Base-by-base conservation (phyloP, 108 stramenopile species). In the Nannochloropsis salina region DNA sequence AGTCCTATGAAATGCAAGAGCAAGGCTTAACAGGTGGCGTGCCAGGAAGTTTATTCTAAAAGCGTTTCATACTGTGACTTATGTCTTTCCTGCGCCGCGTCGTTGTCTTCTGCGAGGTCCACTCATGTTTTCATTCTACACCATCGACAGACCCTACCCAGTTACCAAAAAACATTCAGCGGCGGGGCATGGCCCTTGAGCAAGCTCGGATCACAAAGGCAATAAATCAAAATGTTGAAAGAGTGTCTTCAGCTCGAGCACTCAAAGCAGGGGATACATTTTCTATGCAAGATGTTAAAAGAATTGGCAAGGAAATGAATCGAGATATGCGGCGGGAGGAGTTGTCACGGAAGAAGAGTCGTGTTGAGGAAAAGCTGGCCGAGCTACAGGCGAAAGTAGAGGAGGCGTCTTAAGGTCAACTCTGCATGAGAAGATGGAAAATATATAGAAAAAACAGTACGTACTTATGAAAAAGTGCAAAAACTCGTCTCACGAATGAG, bases 361-460 rank as follows among this genome's bases (percentile, higher is more conserved):
- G 61, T 15, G 61, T 74, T 15, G 61, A 74, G 61, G 61, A 74
- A n/a, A 74, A 74, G 61, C 61, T 74, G 61, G 61, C 61, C 15
- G 61, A 74, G n/a, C n/a, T 74, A n/a, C 61, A 74, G 61, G 61
- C 61, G 61, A 74, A 74, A n/a, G n/a, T 74, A 74, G 61, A 74
- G 31, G 31, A 31, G 31, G 31, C 31, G 31, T 31, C 31, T 31
- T 31, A 31, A 31, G 31, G 31, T 31, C 31, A 0, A 31, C 31
- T 31, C 31, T 31, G 31, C 31, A 31, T 1, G 31, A 31, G 31
- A 31, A 31, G 31, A 31, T 31, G 31, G 31, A 31, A 31, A 31
- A 31, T 31, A 31, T 31, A 1, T 31, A 31, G 31, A 31, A 31
- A 31, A 31, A 31, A 31, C 31, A 31, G 1, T 31, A 31, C 31